phyloP scores from a whole-genome alignment of 192 early-diverging fungal genomes.

The Coemansia sp. region DNA sequence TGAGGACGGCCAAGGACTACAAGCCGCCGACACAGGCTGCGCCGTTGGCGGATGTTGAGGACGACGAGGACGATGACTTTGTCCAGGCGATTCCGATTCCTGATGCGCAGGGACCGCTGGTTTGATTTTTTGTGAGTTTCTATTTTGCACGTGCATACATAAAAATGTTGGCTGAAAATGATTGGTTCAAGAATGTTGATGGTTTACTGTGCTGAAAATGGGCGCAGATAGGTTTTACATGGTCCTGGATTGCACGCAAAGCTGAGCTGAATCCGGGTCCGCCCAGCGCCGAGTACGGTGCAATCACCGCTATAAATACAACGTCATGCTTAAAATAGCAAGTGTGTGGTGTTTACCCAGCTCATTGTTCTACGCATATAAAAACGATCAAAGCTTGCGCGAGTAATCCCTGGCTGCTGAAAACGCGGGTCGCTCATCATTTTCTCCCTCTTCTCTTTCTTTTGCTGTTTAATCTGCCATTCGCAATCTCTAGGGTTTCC shows the following conservation, averaged over 20 bases:
- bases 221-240: not conserved
- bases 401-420: not conserved
- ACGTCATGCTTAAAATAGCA: not conserved
- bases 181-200: slow-evolving; percentile 8
- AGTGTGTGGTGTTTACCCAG: not conserved
- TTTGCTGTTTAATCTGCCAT: slow-evolving; percentile 3
- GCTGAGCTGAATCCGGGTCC: not conserved
- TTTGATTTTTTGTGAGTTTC: not conserved
- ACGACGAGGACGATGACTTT: slow-evolving; percentile 14
- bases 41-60: not conserved
- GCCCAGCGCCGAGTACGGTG: not conserved
- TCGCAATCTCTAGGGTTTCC: not conserved
- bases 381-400: not conserved
- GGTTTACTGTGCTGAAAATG: not conserved
- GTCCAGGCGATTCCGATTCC: slow-evolving; percentile 10
- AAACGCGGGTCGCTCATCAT: no score
- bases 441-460: not conserved
- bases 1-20: slow-evolving; percentile 36
- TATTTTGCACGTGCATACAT: not conserved
- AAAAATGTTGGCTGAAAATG: slow-evolving; percentile 19
- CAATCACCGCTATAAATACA: not conserved
- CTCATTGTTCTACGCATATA: not conserved
- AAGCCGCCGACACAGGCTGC: slow-evolving; percentile 15
- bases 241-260: not conserved
- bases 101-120: slow-evolving; percentile 11